Base-by-base conservation (phyloP, 2,329 filamentous ascomycete genomes). In the Nemania sp. region DNA sequence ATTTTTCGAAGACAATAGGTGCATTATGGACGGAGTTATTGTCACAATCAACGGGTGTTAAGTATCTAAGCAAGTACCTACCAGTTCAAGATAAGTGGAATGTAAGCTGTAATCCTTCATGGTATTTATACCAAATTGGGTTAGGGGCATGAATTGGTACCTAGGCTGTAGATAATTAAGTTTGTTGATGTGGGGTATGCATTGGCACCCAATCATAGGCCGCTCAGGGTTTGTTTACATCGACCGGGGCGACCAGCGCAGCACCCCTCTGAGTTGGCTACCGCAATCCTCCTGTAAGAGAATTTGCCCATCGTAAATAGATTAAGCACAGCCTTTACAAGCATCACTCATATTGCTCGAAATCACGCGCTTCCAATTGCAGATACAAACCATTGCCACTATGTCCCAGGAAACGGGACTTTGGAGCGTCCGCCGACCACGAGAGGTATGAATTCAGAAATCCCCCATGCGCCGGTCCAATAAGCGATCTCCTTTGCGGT, bases 391-490 rank as follows among this genome's bases (percentile, higher is more conserved):
- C 51, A 13, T 51, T 63, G 66, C 65, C 80, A 85, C 69, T 77
- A 97, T 97, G 93, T 93, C 93, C 83, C 93, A 96, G 83, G 93
- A 97, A 77, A 89, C 90, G 69, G 92, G 92, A 77, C 85, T 96
- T 78, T 98, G 95, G 87, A 97, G 94, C 78, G 93, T 97, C 79
- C 93, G 93, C 82, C 91, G 94, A 77, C 92, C 93, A 74, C 89
- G 95, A 86, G 94, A 98, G 87, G 94, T 97, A 86, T 79, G 88
- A 80, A 71, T 58, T 26, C 52, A 59, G 62, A 62, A 64, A 63
- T 69, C 66, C 60, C 62, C 64, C 64, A 66, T 20, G 62, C 62
- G 43, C 62, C 52, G 27, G 53, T 22, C 68, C 63, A 71, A 69
- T 69, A 51, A 32, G 61, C 62, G 62, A 24, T 20, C 20, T 35